These are phyloP conservation scores for Saccharomycopsis sp. DNA, from an alignment of 805 yeast species.

Conservation along the genomic window DNA sequence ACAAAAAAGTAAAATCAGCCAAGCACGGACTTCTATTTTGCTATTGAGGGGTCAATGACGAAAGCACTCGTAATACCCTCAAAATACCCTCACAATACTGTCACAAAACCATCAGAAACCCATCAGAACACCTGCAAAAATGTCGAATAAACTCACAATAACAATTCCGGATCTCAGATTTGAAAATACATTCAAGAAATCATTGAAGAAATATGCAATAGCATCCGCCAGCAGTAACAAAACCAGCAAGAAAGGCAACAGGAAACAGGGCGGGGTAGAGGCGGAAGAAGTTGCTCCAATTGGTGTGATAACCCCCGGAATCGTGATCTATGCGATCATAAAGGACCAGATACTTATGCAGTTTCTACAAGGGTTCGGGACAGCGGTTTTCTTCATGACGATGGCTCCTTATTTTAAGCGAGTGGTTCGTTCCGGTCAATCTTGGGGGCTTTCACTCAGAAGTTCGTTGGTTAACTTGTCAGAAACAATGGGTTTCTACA, in stretches of 20 bases:
- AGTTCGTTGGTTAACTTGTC: neutral
- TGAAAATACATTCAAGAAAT: conserved; percentile 50
- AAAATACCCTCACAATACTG: too few relatives aligned
- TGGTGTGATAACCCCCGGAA: conserved; percentile 38
- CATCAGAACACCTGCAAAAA: too few relatives aligned
- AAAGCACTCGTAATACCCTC: too few relatives aligned
- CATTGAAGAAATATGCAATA: conserved; percentile 24
- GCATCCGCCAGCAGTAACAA: neutral
- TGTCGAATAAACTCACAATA: conserved; percentile 23
- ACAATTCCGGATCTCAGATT: conserved; percentile 60
- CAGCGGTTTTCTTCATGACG: conserved; percentile 17
- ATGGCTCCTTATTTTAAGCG: conserved; percentile 10
- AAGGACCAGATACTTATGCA: conserved; percentile 53
- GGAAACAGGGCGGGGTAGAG: conserved; percentile 13
- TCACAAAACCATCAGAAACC: too few relatives aligned
- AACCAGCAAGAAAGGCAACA: conserved; percentile 20
- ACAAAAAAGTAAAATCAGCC: too few relatives aligned
- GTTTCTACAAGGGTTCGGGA: conserved; percentile 45
- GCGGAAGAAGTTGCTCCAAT: conserved; percentile 24
- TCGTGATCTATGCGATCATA: conserved; percentile 41
- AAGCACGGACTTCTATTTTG: too few relatives aligned
- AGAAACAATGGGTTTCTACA: neutral
- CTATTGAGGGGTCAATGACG: too few relatives aligned
- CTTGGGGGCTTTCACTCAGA: conserved; percentile 11
- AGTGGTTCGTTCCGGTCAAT: conserved; percentile 11